These are phyloP conservation scores for Iodosphaeria phyllophila DNA, from an alignment of 2,329 filamentous ascomycete genomes.

Conservation along the genomic window DNA sequence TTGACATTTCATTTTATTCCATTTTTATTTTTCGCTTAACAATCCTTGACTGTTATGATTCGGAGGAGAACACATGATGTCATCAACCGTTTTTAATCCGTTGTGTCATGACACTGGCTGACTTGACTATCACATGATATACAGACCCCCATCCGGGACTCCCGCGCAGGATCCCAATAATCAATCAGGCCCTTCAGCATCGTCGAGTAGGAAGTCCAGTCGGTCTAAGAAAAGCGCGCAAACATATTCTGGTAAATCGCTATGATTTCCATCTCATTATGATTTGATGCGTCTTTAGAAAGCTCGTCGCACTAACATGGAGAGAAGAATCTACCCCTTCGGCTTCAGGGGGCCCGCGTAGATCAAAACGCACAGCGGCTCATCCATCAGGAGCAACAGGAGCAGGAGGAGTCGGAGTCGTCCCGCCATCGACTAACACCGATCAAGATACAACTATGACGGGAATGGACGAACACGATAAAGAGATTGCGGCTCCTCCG, in stretches of 20 bases:
- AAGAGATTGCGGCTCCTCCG: constrained; percentile 19
- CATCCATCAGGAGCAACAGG: no score
- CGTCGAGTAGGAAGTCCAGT: constrained; percentile 54
- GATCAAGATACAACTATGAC: constrained; percentile 56
- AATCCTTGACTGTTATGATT: no score
- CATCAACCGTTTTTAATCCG: constrained; percentile 1
- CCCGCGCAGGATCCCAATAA: no score
- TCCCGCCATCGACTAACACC: no score
- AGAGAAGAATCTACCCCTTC: constrained; percentile 4
- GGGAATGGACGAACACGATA: constrained; percentile 39
- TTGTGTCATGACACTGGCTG: background rate
- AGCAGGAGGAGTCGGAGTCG: no score
- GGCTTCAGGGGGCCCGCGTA: background rate
- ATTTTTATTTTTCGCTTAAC: no score
- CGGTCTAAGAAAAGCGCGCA: constrained; percentile 47
- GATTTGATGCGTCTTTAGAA: background rate
- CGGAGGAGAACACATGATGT: no score
- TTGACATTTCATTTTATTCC: background rate
- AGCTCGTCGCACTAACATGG: no score
- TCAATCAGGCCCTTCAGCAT: no score
- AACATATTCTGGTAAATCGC: constrained; percentile 19
- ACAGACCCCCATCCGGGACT: no score
- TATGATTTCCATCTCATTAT: background rate
- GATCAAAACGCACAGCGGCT: constrained; percentile 16
- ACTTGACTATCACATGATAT: background rate